Evolutionary conservation across 805 yeast genomes (phyloP), one percentile per base, ranked within the genome.

Genomic region (Lachancea waltii): DNA sequence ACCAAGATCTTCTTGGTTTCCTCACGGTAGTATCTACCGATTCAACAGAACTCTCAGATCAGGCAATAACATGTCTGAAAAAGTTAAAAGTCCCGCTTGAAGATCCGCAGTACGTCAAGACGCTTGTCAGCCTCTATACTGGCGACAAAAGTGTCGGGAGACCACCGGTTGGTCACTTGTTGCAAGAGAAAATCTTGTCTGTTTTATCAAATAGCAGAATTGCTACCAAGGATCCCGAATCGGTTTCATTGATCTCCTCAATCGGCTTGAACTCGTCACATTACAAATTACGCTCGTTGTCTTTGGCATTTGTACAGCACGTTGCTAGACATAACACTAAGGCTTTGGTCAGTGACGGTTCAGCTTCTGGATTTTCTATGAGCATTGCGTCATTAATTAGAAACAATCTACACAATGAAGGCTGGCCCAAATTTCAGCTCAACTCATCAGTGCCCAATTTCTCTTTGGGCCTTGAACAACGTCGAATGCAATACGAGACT

Each of bases 401-500:
- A 51, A 68, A 72, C 20, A 73, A 67, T 41, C 54, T 83, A 2
- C 59, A 69, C 37, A 58, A 68, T 15, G 79, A 74, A 39, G 83
- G 83, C 3, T 77, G 82, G 83, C 83, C 83, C 5, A 63, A 56
- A 41, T 46, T 69, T 32, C 67, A 64, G 32, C 47, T 63, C 9
- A 53, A 56, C 13, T 30, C 53, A 7, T 40, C 51, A 1, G 57
- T 58, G 0, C 64, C 62, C 2, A 64, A 67, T 9, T 63, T 65
- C 11, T 62, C 65, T 37, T 64, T 60, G 30, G 49, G 67, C 2
- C 43, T 73, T 2, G 48, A 60, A 4, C 79, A 75, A 47, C 69
- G 92, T 48, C 70, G 72, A 49, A 60, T 69, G 26, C 85, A 83
- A 48, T 89, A 85, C 52, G 95, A 85, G 54, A 79, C 94, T 0